Base-by-base conservation (phyloP, 805 yeast genomes). In the Ogataea chonburiensis region DNA sequence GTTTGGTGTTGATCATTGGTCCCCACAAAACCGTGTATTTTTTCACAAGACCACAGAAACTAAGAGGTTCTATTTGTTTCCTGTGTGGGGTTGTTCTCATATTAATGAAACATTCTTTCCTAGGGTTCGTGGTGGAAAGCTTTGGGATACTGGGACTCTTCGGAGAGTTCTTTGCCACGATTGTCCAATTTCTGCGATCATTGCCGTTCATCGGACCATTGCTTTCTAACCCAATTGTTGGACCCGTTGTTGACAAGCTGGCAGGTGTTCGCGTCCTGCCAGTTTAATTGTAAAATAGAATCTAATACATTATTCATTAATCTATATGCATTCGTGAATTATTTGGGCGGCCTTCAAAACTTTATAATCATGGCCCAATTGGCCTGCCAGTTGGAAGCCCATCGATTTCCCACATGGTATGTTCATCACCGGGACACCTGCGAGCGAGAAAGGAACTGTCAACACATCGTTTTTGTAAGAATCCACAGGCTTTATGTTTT, bases 131-230 rank as follows among this genome's bases (percentile, higher is more conserved):
- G 2, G 64, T 91, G 24, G 98, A 91, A 60, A 75, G 82, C 33
- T 66, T 89, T 45, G 98, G 98, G n/a, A 86, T 91, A 17, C 63
- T 91, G 42, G 89, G 86, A 6, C 67, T 91, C 23, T 91, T 93
- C 64, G 98, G 64, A 23, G 98, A 93, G 62, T 89, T 93, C 61
- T 85, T 91, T 54, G 87, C 94, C 17, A 86, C 94, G 9, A 79
- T 93, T 29, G 75, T 91, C 9, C 83, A 86, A 48, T 91, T 93
- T 55, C 69, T 91, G 52, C 73, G 97, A 59, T 82, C 94, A 5
- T 61, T 91, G 50, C 98, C 98, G 3, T 58, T 84, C 41, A 79
- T 93, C 43, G 98, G 98, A 1, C 89, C 94, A 17, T 40, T 88
- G 5, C 71, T 93, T 36, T 79, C 88, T 22, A 77, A 82, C 55